Percentiles rank a stretch among this genome's conserved stretches.
These are phyloP conservation scores for Picochlorum sp. DNA, from an alignment of 139 green algal genomes.

Conservation along the genomic window DNA sequence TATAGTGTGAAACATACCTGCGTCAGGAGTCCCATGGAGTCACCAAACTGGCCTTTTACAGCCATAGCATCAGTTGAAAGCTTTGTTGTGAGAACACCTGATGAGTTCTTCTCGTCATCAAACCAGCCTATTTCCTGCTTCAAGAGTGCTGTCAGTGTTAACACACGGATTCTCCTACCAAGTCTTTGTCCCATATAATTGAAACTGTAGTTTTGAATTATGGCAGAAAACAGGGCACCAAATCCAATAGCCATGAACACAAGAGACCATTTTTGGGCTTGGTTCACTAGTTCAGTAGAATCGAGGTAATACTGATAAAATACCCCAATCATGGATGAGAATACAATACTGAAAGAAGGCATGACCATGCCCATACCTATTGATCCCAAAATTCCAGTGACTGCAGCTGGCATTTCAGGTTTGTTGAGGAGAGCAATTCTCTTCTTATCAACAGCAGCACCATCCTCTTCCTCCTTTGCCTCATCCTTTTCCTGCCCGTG, in stretches of 20 bases:
- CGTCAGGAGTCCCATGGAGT: conserved; percentile 30
- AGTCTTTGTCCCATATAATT: conserved; percentile 50
- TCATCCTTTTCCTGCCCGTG: not conserved
- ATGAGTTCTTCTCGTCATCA: conserved; percentile 45
- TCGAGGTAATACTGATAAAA: conserved; percentile 25
- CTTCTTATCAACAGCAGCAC: not conserved
- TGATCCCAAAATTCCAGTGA: conserved; percentile 37
- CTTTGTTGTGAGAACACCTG: conserved; percentile 43
- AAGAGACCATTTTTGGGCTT: conserved; percentile 40
- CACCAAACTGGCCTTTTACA: conserved; percentile 34
- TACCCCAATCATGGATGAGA: conserved; percentile 38
- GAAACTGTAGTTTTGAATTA: conserved; percentile 38
- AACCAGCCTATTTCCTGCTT: conserved; percentile 51
- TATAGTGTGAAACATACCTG: not conserved
- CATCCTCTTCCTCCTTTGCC: not conserved
- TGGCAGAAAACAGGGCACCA: conserved; percentile 24
- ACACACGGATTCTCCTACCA: conserved; percentile 42
- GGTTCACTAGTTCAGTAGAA: conserved; percentile 12
- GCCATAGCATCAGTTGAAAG: conserved; percentile 56
- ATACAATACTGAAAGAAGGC: conserved; percentile 56
- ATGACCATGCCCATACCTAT: conserved; percentile 43
- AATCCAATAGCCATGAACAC: conserved; percentile 60
- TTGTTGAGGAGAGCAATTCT: conserved; percentile 37
- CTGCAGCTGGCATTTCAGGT: conserved; percentile 35
- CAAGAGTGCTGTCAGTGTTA: conserved; percentile 55